Conservation (phyloP, 805 yeast species). For the Kazachstania psychrophila region DNA sequence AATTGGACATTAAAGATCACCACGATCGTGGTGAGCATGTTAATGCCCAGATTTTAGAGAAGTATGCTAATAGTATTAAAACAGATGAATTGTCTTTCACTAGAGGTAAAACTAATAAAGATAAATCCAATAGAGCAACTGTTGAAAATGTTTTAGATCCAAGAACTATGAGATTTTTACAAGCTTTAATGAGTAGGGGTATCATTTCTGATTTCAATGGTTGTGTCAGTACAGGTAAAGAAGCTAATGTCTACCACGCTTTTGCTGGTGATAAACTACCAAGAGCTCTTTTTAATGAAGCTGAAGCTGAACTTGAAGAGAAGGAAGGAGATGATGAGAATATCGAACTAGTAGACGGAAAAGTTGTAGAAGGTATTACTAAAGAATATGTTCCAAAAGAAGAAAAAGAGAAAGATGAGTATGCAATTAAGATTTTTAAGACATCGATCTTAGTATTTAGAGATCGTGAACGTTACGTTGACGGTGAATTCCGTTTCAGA, state of each 20-base stretch:
- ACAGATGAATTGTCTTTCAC: conserved; percentile 48
- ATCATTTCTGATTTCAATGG: conserved; percentile 82
- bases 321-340: neutral
- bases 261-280: conserved; percentile 28
- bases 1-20: conserved; percentile 9
- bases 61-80: conserved; percentile 55
- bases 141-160: conserved; percentile 96
- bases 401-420: conserved; percentile 36
- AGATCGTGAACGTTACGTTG: conserved; percentile 91
- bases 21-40: conserved; percentile 23
- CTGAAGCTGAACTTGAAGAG: conserved; percentile 1
- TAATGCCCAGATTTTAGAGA: conserved; percentile 45
- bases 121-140: conserved; percentile 89
- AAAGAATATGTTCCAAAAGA: neutral
- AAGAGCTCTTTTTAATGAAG: conserved; percentile 7
- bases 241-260: conserved; percentile 96
- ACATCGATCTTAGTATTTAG: conserved; percentile 95
- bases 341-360: neutral
- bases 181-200: conserved; percentile 75
- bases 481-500: conserved; percentile 90
- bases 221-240: conserved; percentile 93
- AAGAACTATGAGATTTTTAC: conserved; percentile 74
- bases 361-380: no score
- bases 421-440: conserved; percentile 89
- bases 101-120: conserved; percentile 56